phyloP scores from a whole-genome alignment of 352 stramenopile species.

The Pythium pectinolyticum region DNA sequence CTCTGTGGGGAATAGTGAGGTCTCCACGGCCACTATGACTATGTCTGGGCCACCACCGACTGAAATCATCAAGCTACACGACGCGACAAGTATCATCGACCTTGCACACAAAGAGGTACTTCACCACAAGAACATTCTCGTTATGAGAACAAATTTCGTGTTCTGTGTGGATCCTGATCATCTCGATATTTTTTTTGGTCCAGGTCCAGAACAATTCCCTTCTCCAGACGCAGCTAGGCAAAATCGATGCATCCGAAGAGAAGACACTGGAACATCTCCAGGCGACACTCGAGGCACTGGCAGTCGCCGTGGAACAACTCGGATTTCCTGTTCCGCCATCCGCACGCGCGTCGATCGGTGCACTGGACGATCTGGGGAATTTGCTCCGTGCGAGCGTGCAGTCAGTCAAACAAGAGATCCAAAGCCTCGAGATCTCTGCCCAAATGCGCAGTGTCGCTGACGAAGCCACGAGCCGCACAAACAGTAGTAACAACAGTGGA shows the following conservation, averaged over 20 bases:
- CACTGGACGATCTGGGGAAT: slow-evolving; percentile 58
- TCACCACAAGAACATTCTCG: background rate
- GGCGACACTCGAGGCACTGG: slow-evolving; percentile 41
- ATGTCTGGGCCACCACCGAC: background rate
- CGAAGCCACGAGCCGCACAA: slow-evolving; percentile 26
- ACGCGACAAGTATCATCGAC: slow-evolving; percentile 41
- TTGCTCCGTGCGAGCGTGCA: slow-evolving; percentile 52
- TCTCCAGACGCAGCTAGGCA: slow-evolving; percentile 28
- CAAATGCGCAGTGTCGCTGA: slow-evolving; percentile 59
- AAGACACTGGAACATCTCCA: slow-evolving; percentile 45
- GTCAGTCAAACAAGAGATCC: slow-evolving; percentile 60
- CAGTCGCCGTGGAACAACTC: slow-evolving; percentile 43
- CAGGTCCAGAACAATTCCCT: slow-evolving; percentile 41
- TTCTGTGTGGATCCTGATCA: too few species aligned
- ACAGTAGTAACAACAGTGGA: background rate
- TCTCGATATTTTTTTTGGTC: background rate
- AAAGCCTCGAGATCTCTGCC: slow-evolving; percentile 62
- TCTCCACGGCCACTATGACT: background rate
- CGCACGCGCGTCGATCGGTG: slow-evolving; percentile 38
- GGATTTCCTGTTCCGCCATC: slow-evolving; percentile 49
- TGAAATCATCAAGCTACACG: slow-evolving; percentile 34
- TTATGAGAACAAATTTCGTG: too few species aligned
- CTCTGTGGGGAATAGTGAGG: background rate
- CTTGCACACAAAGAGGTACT: slow-evolving; percentile 40
- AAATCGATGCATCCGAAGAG: slow-evolving; percentile 37